phyloP scores from a whole-genome alignment of 495 filamentous ascomycete genomes.

The Penicillium pulvis region DNA sequence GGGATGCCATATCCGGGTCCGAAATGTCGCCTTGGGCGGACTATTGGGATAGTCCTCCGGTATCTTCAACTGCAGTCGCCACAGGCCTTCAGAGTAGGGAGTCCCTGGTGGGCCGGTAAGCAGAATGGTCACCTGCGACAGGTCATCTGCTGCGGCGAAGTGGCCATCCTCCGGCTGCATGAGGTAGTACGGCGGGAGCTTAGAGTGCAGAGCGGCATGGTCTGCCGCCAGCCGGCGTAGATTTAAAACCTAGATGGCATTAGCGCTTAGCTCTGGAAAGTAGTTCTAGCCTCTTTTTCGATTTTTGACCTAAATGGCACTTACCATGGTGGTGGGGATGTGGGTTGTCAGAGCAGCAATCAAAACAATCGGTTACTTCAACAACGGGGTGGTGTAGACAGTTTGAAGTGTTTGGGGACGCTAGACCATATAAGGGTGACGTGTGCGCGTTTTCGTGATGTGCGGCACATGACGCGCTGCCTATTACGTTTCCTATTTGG shows the following conservation, averaged over 20 bases:
- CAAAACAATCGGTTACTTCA: conserved; percentile 32
- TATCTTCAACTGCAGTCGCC: conserved; percentile 64
- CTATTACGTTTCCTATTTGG: conserved; percentile 21
- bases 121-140: conserved; percentile 61
- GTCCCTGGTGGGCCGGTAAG: conserved; percentile 66
- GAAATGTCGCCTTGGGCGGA: conserved; percentile 68
- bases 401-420: conserved; percentile 18
- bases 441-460: conserved; percentile 19
- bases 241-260: conserved; percentile 40
- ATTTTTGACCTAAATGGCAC: conserved; percentile 5
- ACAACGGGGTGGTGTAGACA: conserved; percentile 17
- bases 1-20: conserved; percentile 71
- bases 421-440: conserved; percentile 24
- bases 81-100: conserved; percentile 61
- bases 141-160: conserved; percentile 49
- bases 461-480: conserved; percentile 15
- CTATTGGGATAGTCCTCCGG: conserved; percentile 64
- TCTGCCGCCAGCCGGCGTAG: conserved; percentile 67
- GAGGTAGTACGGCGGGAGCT: conserved; percentile 69
- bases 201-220: conserved; percentile 60
- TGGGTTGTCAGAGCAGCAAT: conserved; percentile 13
- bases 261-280: conserved; percentile 13
- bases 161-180: conserved; percentile 46
- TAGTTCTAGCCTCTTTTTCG: not conserved
- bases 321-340: conserved; percentile 20